Conservation (phyloP, 805 yeast genomes). For the Pichia eremophila region DNA sequence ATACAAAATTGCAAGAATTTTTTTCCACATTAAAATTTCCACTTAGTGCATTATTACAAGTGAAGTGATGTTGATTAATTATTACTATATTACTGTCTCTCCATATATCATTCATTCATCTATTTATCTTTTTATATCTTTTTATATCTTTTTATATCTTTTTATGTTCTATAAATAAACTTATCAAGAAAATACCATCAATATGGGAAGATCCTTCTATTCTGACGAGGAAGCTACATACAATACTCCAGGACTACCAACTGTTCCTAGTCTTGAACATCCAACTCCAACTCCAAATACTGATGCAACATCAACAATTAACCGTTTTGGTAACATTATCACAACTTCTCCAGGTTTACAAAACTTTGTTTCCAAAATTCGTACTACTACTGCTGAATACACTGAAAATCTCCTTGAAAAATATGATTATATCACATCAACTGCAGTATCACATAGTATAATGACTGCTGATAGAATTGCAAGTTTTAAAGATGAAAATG, state of each 20-base stretch:
- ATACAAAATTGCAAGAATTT: too few relatives aligned
- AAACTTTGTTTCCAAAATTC: slow-evolving; percentile 29
- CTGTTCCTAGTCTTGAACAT: slow-evolving; percentile 8
- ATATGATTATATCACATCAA: slow-evolving; percentile 36
- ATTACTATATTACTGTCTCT: too few relatives aligned
- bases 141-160: too few relatives aligned
- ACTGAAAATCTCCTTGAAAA: slow-evolving; percentile 34
- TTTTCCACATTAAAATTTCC: too few relatives aligned
- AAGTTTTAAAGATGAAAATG: slow-evolving; percentile 40
- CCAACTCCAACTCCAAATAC: background rate
- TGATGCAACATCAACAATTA: slow-evolving; percentile 19
- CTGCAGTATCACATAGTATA: slow-evolving; percentile 34
- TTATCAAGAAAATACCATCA: too few relatives aligned
- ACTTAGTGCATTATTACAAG: too few relatives aligned
- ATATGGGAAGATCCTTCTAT: slow-evolving; percentile 34
- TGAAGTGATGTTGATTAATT: too few relatives aligned
- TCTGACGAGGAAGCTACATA: slow-evolving; percentile 40
- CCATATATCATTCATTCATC: too few relatives aligned
- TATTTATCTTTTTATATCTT: too few relatives aligned
- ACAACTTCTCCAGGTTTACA: slow-evolving; percentile 41
- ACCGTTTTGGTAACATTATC: slow-evolving; percentile 44
- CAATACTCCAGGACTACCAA: slow-evolving; percentile 40
- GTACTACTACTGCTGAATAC: slow-evolving; percentile 32
- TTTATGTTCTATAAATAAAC: too few relatives aligned
- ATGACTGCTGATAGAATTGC: slow-evolving; percentile 25